These are phyloP conservation scores for Podosphaera xanthii DNA, from an alignment of 2,329 filamentous ascomycete genomes.

Conservation along the genomic window DNA sequence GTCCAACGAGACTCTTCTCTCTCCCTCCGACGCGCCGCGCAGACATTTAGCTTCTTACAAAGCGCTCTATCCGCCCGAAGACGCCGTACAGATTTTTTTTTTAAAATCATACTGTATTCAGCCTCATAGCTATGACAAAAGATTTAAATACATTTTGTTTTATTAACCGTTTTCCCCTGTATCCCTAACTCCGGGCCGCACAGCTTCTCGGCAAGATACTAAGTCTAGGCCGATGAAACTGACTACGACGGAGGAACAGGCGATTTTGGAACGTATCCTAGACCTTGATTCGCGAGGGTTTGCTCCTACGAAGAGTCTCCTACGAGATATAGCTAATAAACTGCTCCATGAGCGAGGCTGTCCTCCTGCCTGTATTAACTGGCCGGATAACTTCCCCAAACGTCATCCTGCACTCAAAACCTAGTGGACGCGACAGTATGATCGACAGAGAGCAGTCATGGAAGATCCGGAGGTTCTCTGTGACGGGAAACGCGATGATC, in stretches of 20 bases:
- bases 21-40: too few species aligned
- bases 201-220: neutral
- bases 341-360: too few species aligned
- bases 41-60: too few species aligned
- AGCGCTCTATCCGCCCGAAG: too few species aligned
- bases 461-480: constrained; percentile 8
- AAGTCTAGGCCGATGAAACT: neutral
- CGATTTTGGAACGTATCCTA: constrained; percentile 7
- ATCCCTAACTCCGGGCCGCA: too few species aligned
- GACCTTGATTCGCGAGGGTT: constrained; percentile 7
- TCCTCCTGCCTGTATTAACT: neutral
- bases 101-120: too few species aligned
- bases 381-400: constrained; percentile 4
- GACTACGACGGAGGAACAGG: constrained; percentile 6
- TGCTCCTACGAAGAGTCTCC: neutral
- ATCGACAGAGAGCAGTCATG: constrained; percentile 7
- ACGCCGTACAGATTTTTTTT: too few species aligned
- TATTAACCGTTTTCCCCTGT: too few species aligned
- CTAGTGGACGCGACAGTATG: constrained; percentile 6
- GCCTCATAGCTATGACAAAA: too few species aligned
- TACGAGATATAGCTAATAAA: too few species aligned
- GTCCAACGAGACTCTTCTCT: too few species aligned
- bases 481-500: neutral
- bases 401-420: constrained; percentile 4
- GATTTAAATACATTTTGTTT: too few species aligned